phyloP scores from a whole-genome alignment of 805 yeast species.

The Wickerhamomyces ciferrii region DNA sequence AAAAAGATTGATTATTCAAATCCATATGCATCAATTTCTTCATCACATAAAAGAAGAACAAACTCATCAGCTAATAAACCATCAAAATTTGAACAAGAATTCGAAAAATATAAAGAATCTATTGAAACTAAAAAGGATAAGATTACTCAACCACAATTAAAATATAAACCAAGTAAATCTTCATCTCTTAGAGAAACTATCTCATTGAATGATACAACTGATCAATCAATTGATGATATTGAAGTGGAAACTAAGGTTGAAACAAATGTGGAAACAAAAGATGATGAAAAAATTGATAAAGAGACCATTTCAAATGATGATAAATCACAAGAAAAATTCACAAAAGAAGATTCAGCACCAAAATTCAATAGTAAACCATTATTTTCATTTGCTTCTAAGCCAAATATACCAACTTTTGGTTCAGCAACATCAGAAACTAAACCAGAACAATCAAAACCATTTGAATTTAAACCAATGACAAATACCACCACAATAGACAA shows the following conservation, averaged over 20 bases:
- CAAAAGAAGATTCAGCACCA: background rate
- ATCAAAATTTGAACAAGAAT: slow-evolving; percentile 14
- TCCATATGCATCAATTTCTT: slow-evolving; percentile 31
- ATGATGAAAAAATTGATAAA: background rate
- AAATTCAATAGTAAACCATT: background rate
- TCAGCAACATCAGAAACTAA: too few relatives aligned
- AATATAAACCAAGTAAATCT: slow-evolving; percentile 31
- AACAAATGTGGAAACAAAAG: background rate
- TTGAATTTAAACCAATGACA: too few relatives aligned
- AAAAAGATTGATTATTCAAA: slow-evolving; percentile 26
- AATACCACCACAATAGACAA: background rate
- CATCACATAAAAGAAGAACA: slow-evolving; percentile 7
- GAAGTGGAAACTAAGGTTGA: background rate
- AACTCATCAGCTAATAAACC: slow-evolving; percentile 3
- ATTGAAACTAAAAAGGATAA: background rate
- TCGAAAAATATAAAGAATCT: slow-evolving; percentile 3
- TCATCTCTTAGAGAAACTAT: slow-evolving; percentile 31
- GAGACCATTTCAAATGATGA: background rate
- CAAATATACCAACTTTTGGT: background rate
- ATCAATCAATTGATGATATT: slow-evolving; percentile 3
- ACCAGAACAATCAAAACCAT: background rate
- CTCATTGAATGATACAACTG: slow-evolving; percentile 12
- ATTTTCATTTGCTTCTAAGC: background rate
- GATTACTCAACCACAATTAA: slow-evolving; percentile 1
- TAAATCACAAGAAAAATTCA: background rate